Base-by-base conservation (phyloP, 768 basidiomycete species). In the Rhodotorula babjevae region DNA sequence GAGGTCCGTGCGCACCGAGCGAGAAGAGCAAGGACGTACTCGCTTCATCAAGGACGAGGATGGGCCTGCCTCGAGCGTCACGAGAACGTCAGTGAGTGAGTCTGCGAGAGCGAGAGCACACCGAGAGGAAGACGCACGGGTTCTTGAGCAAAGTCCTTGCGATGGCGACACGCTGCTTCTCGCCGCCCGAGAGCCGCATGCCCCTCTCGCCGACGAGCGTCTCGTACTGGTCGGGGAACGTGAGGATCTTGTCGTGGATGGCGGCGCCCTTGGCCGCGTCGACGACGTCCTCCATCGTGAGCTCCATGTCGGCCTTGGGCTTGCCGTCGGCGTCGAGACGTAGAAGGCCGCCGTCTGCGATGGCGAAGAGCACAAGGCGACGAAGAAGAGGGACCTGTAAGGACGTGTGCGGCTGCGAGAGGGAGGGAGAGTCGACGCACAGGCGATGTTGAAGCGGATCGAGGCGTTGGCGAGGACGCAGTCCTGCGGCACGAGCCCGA, bases 401-500 rank as follows among this genome's bases (percentile, higher is more conserved):
- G 36, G 36, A 9, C 36, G 4, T 36, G 36, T 36, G 9, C 36
- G 36, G 36, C 9, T 5, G 5, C 4, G 36, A 36, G 36, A 36
- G 36, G 36, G 36, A 36, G 36, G 9, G 36, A 36, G 36, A 36
- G 36, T 5, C 5, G 36, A 36, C 44, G 44, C 44, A 46, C 44
- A 66, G 33, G 87, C 88, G 33, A 82, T 79, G 73, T 82, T 82
- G 33, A 57, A 21, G 40, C 66, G 49, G 12, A 57, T 31, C 25
- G 46, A 65, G 47, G 75, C 69, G 69, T 78, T 78, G 71, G 77
- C 77, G 19, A 78, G 70, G 11, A 75, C 73, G 18, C 86, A 85
- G 76, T 92, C 91, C 79, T 96, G 92, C 1, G 95, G 93, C 4
- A 98, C 91, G 36, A 93, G 90, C 27, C 93, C 92, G 71, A 97